A percentile compares a stretch with the other conserved stretches of the same genome.
These are phyloP conservation scores for Herpotrichia juniperi DNA, from an alignment of 2,329 filamentous ascomycete species.

Conservation along the genomic window DNA sequence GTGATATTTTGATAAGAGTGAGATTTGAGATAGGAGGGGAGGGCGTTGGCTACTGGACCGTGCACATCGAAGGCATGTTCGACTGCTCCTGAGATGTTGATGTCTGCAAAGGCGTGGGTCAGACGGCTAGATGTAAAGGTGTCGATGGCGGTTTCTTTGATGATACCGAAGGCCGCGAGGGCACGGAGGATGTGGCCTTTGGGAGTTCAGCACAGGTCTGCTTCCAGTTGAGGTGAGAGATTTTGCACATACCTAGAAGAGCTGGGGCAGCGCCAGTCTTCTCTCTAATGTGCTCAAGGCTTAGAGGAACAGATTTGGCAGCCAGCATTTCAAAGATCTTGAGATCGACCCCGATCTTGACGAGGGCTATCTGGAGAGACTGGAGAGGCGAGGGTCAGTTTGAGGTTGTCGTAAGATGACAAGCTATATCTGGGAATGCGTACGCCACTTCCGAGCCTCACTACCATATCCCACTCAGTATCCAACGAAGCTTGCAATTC, in stretches of 20 bases:
- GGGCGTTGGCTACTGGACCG: slow-evolving; percentile 22
- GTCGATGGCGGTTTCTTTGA: slow-evolving; percentile 34
- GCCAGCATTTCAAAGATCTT: slow-evolving; percentile 24
- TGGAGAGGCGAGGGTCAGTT: neutral
- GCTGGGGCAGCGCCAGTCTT: slow-evolving; percentile 29
- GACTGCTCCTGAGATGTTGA: slow-evolving; percentile 31
- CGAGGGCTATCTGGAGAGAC: slow-evolving; percentile 28
- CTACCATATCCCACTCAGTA: slow-evolving; percentile 29
- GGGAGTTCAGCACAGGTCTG: neutral
- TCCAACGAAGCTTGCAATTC: slow-evolving; percentile 33
- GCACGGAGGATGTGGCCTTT: slow-evolving; percentile 40
- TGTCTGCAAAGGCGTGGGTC: slow-evolving; percentile 33
- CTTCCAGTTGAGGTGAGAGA: neutral
- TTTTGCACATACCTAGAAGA: slow-evolving; percentile 22
- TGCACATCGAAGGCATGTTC: slow-evolving; percentile 30
- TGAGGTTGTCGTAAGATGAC: neutral
- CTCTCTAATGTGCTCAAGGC: slow-evolving; percentile 22
- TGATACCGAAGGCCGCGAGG: slow-evolving; percentile 37
- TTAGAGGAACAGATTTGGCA: slow-evolving; percentile 11
- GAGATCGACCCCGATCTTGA: slow-evolving; percentile 28
- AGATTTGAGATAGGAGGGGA: slow-evolving; percentile 39
- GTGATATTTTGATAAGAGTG: slow-evolving; percentile 32
- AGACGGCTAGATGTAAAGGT: slow-evolving; percentile 34
- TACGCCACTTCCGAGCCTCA: slow-evolving; percentile 22
- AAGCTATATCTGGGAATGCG: slow-evolving; percentile 2